Conservation (phyloP, 2,329 filamentous ascomycete genomes). For the Fusarium multiceps region DNA sequence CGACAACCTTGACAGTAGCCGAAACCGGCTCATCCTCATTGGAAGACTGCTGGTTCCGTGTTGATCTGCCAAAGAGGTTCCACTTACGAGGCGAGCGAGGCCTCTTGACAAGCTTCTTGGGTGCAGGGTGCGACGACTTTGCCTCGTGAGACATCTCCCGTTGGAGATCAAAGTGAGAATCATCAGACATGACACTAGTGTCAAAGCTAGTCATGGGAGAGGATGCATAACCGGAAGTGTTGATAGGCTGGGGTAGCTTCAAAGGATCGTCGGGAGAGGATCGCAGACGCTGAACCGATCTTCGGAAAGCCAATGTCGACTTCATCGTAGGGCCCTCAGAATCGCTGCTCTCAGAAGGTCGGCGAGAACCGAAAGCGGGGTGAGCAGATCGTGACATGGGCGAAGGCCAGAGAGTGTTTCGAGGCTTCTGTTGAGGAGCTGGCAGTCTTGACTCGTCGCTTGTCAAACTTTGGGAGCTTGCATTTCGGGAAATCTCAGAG, state of each 20-base stretch:
- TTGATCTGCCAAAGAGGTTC: slow-evolving; percentile 70
- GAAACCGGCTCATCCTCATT: slow-evolving; percentile 58
- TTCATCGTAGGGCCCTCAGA: slow-evolving; percentile 61
- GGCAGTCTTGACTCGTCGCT: slow-evolving; percentile 54
- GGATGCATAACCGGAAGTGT: slow-evolving; percentile 56
- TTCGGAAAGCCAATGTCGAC: slow-evolving; percentile 64
- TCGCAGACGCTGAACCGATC: slow-evolving; percentile 65
- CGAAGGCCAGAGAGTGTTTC: slow-evolving; percentile 65
- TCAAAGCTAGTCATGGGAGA: slow-evolving; percentile 68
- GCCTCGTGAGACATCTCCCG: slow-evolving; percentile 50
- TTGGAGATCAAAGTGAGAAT: slow-evolving; percentile 60
- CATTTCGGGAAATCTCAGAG: slow-evolving; percentile 59
- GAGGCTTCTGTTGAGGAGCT: slow-evolving; percentile 54
- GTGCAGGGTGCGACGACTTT: slow-evolving; percentile 44
- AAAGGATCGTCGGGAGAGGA: slow-evolving; percentile 58
- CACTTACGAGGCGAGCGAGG: slow-evolving; percentile 68
- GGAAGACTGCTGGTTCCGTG: slow-evolving; percentile 55
- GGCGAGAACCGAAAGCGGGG: slow-evolving; percentile 46
- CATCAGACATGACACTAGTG: slow-evolving; percentile 67
- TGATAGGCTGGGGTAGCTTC: slow-evolving; percentile 65
- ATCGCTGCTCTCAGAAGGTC: slow-evolving; percentile 68
- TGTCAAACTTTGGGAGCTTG: slow-evolving; percentile 62
- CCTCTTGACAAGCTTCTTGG: slow-evolving; percentile 68
- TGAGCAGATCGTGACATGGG: slow-evolving; percentile 57
- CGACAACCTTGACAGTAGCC: slow-evolving; percentile 60